These are phyloP conservation scores for Monosporozyma yasuniensis DNA, from an alignment of 805 yeast genomes.

Conservation along the genomic window DNA sequence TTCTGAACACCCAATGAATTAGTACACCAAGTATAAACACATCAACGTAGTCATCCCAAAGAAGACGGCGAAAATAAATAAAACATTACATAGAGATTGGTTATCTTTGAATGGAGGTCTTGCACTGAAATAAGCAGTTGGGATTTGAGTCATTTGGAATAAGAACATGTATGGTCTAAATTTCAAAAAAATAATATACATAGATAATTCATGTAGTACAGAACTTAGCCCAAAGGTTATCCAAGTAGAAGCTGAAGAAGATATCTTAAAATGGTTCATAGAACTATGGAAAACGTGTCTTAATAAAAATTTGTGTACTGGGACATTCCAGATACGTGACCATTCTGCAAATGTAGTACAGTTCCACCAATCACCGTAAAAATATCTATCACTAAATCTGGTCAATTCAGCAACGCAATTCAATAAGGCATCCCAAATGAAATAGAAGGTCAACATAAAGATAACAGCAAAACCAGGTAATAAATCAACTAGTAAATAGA, in stretches of 20 bases:
- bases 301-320: constrained; percentile 81
- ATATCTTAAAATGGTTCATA: constrained; percentile 62
- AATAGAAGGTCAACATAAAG: constrained; percentile 70
- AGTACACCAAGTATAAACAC: constrained; percentile 72
- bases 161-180: constrained; percentile 74
- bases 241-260: constrained; percentile 60
- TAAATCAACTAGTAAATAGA: constrained; percentile 49
- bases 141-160: constrained; percentile 84
- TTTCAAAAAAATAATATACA: constrained; percentile 77
- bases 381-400: constrained; percentile 78
- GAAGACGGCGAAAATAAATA: constrained; percentile 88
- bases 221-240: constrained; percentile 75
- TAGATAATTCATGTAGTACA: constrained; percentile 80
- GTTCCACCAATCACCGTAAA: constrained; percentile 98
- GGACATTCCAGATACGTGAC: constrained; percentile 88
- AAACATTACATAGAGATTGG: constrained; percentile 60
- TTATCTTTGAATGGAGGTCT: constrained; percentile 47
- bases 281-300: constrained; percentile 93
- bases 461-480: constrained; percentile 72
- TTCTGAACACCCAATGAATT: no score
- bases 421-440: constrained; percentile 92
- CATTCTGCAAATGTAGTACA: constrained; percentile 89
- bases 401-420: constrained; percentile 87
- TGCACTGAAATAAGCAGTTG: constrained; percentile 58
- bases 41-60: constrained; percentile 86